A percentile compares a stretch with the other conserved stretches of the same genome.
Evolutionary conservation across 805 yeast species (phyloP).

Genomic region (Maudiozyma pseudohumilis): DNA sequence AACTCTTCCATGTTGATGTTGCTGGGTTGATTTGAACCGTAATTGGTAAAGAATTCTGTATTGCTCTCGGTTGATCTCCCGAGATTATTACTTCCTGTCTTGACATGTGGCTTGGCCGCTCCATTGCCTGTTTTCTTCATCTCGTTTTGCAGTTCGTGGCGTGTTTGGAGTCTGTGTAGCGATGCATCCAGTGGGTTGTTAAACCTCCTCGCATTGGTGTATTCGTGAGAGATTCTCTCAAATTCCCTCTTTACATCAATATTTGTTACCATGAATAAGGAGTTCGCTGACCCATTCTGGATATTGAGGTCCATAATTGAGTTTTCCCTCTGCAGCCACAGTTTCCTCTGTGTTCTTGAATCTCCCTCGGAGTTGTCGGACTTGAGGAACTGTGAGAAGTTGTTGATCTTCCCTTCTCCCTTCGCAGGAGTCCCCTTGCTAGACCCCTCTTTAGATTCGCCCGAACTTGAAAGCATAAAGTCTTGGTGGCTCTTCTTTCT

Average conservation of each 20-base stretch:
- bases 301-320: conserved; percentile 48
- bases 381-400: conserved; percentile 35
- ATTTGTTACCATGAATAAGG: conserved; percentile 35
- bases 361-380: conserved; percentile 34
- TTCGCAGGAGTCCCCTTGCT: background rate
- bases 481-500: background rate
- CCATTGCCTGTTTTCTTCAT: background rate
- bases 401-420: conserved; percentile 13
- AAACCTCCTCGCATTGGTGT: conserved; percentile 56
- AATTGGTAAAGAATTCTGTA: conserved; percentile 2
- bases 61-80: conserved; percentile 1
- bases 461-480: background rate
- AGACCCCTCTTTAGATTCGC: background rate
- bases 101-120: conserved; percentile 2
- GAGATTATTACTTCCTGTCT: conserved; percentile 2
- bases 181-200: conserved; percentile 62
- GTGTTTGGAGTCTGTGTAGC: conserved; percentile 38
- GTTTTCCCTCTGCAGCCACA: conserved; percentile 77
- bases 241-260: conserved; percentile 62
- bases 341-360: conserved; percentile 71
- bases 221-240: conserved; percentile 69
- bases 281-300: conserved; percentile 21
- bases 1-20: conserved; percentile 11
- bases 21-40: conserved; percentile 2
- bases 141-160: conserved; percentile 1